Evolutionary conservation across 2,329 filamentous ascomycete genomes (phyloP), one percentile per base, ranked within the genome.

Genomic region (Aureobasidium sp.): DNA sequence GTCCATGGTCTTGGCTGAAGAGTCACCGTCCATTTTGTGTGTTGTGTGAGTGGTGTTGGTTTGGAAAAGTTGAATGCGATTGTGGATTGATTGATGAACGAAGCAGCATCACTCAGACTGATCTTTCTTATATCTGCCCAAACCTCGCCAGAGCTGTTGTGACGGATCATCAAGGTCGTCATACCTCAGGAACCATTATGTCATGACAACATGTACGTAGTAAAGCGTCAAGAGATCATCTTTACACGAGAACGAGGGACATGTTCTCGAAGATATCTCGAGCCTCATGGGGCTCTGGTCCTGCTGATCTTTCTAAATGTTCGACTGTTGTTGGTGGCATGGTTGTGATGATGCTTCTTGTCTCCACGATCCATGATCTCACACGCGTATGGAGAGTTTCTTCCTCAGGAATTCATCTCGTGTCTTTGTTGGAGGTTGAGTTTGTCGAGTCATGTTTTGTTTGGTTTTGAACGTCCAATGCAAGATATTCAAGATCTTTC

Each of bases 1-100:
- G 60, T 68, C 66, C 55, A 68, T 62, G 33, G 64, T 65, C 57
- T 65, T 67, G 31, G 60, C 64, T 27, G 66, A 63, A 25, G 61
- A 29, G 61, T 69, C 67, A 37, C 67, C 67, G 67, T 69, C 67
- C 60, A 67, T 68, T 33, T 7, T 64, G 61, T 47, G 45, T 64
- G 38, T 33, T 55, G 17, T 55, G 10, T 23, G 17, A 29, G 35
- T 40, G 11, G 25, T 31, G 37, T 43, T 21, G 10, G 11, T 35
- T 17, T 47, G 31, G 17, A 38, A 45, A n/a, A 13, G 17, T 17
- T 35, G 8, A 8, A 38, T 19, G 10, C 1, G 1, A 11, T 15
- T 43, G 17, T 33, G 6, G 1, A 13, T 33, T 57, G 54, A 47
- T 57, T 27, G 17, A 42, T n/a, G 4, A 19, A 17, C 13, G 6